Base-by-base conservation (phyloP, 805 yeast species). In the Suhomyces kilbournensis region DNA sequence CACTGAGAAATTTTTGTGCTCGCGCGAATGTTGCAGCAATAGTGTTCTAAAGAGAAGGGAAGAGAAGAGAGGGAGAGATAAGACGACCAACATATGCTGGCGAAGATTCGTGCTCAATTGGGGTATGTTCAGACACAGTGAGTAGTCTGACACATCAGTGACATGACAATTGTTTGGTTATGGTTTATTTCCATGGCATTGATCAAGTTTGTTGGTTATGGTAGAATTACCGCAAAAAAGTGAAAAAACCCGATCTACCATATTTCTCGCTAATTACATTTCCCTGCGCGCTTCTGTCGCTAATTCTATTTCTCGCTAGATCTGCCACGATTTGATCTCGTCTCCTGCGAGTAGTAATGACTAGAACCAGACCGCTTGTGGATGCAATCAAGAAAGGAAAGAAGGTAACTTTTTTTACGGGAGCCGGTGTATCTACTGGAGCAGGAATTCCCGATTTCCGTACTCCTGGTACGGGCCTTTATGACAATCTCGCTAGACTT, bases 361-460 rank as follows among this genome's bases (percentile, higher is more conserved):
- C 42, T 12, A 51, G 54, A 34, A 48, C 71, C 30, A 50, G 56
- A 34, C 74, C 75, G 2, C 51, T 75, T 32, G 69, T 62, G 12
- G 68, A 65, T 2, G 70, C 68, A 2, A 60, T 75, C 20, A 57
- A 64, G 43, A 44, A 55, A 3, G 70, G 70, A 1, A 72, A 69
- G 56, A 79, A 80, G 56, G 79, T 86, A 5, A 80, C 85, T 0
- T 84, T 88, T 61, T 80, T 87, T 71, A 85, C 85, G 7, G 99
- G 99, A 1, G 99, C 99, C 0, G 99, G 99, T 1, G 84, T 91
- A 39, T 90, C 97, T 2, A 93, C 98, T 0, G 76, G 88, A 2
- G 91, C 96, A 46, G 99, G 98, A 0, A 93, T 92, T 45, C 99
- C 98, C 0, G 99, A 93, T 67, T 93, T 93, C 67, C 76, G 98